Conservation (phyloP, 805 yeast genomes). For the Isabelozyma rhagii region DNA sequence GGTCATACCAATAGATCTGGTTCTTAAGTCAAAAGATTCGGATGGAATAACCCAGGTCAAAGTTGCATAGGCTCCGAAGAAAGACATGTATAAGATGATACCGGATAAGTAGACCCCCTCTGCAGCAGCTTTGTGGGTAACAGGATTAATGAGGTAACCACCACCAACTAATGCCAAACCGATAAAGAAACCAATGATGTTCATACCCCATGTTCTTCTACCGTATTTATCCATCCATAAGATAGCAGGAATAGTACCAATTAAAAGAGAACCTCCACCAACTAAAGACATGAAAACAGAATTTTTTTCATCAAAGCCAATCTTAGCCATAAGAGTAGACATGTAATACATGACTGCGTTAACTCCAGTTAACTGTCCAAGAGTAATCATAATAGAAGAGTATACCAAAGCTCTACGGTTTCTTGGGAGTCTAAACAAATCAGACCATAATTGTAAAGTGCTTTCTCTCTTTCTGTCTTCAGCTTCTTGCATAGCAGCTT, state of each 20-base stretch:
- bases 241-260: constrained; percentile 68
- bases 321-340: constrained; percentile 52
- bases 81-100: constrained; percentile 58
- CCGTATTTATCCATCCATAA: constrained; percentile 56
- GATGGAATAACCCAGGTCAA: constrained; percentile 70
- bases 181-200: constrained; percentile 54
- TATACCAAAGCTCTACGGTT: constrained; percentile 60
- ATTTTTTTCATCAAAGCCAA: constrained; percentile 51
- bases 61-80: constrained; percentile 65
- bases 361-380: constrained; percentile 68
- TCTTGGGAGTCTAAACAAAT: constrained; percentile 53
- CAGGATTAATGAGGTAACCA: constrained; percentile 44
- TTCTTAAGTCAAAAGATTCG: constrained; percentile 56
- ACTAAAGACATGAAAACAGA: constrained; percentile 67
- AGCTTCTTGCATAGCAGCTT: constrained; percentile 46
- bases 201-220: constrained; percentile 58
- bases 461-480: constrained; percentile 34
- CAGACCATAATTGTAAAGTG: constrained; percentile 41
- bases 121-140: constrained; percentile 43
- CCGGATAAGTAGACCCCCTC: constrained; percentile 63
- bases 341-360: constrained; percentile 65
- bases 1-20: constrained; percentile 66
- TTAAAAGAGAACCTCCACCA: constrained; percentile 59
- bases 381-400: constrained; percentile 53
- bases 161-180: constrained; percentile 61